Evolutionary conservation across 345 rosid genomes (phyloP).

Genomic region (Heritiera littoralis): DNA sequence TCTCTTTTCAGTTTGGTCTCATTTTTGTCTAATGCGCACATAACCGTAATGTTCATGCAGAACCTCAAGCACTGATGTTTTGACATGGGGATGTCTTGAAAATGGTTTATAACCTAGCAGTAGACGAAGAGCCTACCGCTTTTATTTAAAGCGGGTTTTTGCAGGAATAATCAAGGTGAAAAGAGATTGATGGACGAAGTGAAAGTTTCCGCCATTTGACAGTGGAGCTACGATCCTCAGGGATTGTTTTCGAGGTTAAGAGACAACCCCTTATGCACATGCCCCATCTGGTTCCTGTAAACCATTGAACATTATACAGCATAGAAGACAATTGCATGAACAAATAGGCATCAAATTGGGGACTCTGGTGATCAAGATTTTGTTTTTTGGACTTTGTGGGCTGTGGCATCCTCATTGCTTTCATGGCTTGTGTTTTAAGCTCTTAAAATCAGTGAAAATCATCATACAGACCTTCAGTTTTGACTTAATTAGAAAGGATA

Average conservation of each 20-base stretch:
- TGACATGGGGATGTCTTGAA: constrained; percentile 16
- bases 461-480: neutral
- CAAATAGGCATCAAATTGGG: neutral
- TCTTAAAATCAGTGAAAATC: neutral
- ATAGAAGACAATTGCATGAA: neutral
- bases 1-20: neutral
- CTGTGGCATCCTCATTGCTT: neutral
- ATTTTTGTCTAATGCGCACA: neutral
- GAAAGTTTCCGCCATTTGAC: neutral
- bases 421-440: neutral
- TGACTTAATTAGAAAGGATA: neutral
- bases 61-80: constrained; percentile 25
- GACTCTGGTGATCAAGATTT: neutral
- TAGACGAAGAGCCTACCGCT: neutral
- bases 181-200: neutral
- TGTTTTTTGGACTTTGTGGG: too few species aligned
- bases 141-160: neutral
- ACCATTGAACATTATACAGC: neutral
- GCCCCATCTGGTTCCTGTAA: neutral
- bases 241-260: too few species aligned
- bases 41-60: constrained; percentile 30
- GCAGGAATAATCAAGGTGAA: neutral
- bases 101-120: neutral
- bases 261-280: too few species aligned
- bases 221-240: too few species aligned